These are phyloP conservation scores for Salix brachista DNA, from an alignment of 345 rosid genomes.

Conservation along the genomic window DNA sequence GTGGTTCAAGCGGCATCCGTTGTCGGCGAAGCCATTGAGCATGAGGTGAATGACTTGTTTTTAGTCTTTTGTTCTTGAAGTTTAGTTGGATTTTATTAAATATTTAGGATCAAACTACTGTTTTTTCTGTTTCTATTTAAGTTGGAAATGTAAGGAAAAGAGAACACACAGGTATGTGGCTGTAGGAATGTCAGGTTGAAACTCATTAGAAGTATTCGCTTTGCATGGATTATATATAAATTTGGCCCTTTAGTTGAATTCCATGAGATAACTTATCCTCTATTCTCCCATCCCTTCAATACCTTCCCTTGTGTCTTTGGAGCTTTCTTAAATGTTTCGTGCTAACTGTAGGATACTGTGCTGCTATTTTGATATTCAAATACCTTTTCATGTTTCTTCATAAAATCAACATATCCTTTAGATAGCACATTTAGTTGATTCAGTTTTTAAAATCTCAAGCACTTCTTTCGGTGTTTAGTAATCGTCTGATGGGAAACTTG, in stretches of 20 bases:
- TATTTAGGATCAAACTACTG: neutral
- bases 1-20: slow-evolving; percentile 73
- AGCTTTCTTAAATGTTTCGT: neutral
- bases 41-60: slow-evolving; percentile 57
- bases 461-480: neutral
- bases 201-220: neutral
- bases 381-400: neutral
- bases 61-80: neutral
- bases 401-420: neutral
- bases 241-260: neutral
- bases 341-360: neutral
- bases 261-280: neutral
- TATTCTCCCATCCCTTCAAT: neutral
- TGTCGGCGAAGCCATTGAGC: slow-evolving; percentile 91
- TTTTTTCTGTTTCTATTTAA: neutral
- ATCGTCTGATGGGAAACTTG: neutral
- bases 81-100: neutral
- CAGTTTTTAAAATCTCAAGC: neutral
- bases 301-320: neutral
- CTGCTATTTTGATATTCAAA: neutral
- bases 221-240: neutral
- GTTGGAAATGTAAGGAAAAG: neutral
- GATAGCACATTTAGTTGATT: neutral
- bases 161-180: neutral
- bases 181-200: neutral